These are phyloP conservation scores for Mycosphaerella sp. DNA, from an alignment of 2,329 filamentous ascomycete species.

Conservation along the genomic window DNA sequence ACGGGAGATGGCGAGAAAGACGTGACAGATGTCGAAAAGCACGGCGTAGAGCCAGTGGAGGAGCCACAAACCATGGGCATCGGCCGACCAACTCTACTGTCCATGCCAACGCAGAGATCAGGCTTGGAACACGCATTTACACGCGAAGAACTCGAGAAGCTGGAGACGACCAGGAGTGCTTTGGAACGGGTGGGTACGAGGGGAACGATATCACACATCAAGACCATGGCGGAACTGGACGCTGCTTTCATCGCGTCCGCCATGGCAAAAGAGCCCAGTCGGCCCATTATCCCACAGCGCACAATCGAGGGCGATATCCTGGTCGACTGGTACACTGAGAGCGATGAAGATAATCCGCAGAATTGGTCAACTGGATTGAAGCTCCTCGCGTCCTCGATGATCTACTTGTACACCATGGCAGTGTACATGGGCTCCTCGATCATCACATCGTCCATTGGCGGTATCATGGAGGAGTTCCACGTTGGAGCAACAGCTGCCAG, in stretches of 20 bases:
- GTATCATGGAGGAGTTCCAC: constrained; percentile 50
- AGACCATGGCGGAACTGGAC: constrained; percentile 38
- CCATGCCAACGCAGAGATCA: constrained; percentile 16
- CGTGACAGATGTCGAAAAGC: constrained; percentile 21
- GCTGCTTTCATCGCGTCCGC: constrained; percentile 34
- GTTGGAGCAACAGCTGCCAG: constrained; percentile 49
- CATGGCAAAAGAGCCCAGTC: constrained; percentile 34
- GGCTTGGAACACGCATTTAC: constrained; percentile 8
- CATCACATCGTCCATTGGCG: constrained; percentile 42
- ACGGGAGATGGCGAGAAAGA: not conserved
- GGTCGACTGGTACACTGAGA: constrained; percentile 43
- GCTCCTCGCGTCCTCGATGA: constrained; percentile 35
- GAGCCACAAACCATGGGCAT: constrained; percentile 7
- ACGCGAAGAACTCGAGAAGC: constrained; percentile 22
- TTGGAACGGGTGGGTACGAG: constrained; percentile 34
- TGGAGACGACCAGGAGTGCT: constrained; percentile 16
- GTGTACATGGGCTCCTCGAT: constrained; percentile 51
- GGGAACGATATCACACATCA: constrained; percentile 34
- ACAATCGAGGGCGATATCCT: constrained; percentile 49
- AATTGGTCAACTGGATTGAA: constrained; percentile 31
- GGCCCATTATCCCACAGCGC: constrained; percentile 43
- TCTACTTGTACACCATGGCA: constrained; percentile 53
- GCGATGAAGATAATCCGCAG: constrained; percentile 30
- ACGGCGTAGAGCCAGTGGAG: constrained; percentile 18
- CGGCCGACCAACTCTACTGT: constrained; percentile 10